Conservation (phyloP, 768 basidiomycete species). For the Leucosporidium creatinivorum region DNA sequence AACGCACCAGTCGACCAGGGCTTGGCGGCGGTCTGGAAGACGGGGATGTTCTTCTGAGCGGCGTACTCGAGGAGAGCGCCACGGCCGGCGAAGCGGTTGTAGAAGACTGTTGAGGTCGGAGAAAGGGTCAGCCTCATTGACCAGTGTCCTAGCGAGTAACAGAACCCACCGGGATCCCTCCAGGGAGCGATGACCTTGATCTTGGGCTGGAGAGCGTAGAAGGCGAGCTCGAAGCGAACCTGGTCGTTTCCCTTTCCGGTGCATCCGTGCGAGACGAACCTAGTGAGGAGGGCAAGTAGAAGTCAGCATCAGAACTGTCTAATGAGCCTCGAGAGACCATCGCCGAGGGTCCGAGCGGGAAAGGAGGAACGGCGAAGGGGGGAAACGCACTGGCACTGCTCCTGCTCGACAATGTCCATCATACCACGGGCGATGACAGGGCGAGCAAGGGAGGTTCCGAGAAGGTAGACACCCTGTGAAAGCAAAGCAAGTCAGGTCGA, state of each 20-base stretch:
- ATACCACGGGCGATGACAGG: conserved; percentile 99
- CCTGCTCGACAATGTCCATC: conserved; percentile 82
- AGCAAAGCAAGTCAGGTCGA: conserved; percentile 1
- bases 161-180: conserved; percentile 73
- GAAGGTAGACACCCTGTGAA: conserved; percentile 79
- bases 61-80: conserved; percentile 88
- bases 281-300: conserved; percentile 38
- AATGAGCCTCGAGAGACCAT: background rate
- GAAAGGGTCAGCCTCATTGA: background rate
- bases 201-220: conserved; percentile 95
- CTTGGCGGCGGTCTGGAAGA: conserved; percentile 88
- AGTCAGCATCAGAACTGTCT: background rate
- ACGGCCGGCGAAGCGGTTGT: conserved; percentile 93
- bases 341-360: background rate
- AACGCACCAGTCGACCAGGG: conserved; percentile 80
- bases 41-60: conserved; percentile 77
- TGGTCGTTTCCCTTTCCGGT: conserved; percentile 99
- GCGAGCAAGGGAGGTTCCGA: conserved; percentile 94
- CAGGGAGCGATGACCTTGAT: conserved; percentile 99
- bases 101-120: conserved; percentile 61
- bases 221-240: conserved; percentile 97
- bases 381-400: conserved; percentile 74
- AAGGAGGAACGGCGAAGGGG: background rate
- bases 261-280: conserved; percentile 95
- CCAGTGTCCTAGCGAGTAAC: background rate